Conservation (phyloP, 2,329 filamentous ascomycete genomes). For the Botrytis porri region DNA sequence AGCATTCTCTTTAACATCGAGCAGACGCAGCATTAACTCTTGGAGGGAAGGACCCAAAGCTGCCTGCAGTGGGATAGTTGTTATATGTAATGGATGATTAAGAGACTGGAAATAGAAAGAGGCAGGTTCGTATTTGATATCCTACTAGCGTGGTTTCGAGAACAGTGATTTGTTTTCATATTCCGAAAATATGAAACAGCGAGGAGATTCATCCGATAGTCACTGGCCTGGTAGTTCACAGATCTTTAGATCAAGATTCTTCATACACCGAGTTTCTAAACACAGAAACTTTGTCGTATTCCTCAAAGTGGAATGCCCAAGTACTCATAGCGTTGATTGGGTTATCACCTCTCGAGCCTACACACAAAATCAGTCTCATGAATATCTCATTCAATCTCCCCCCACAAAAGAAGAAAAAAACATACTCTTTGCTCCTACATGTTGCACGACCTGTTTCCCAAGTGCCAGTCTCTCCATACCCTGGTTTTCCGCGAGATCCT, state of each 20-base stretch:
- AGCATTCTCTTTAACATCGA: background rate
- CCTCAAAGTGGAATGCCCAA: slow-evolving; percentile 28
- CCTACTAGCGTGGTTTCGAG: background rate
- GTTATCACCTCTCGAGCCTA: slow-evolving; percentile 27
- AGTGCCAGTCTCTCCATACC: slow-evolving; percentile 2
- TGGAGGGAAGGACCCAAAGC: background rate
- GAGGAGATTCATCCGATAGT: background rate
- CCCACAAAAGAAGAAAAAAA: background rate
- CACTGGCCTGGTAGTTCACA: background rate
- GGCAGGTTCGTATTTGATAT: background rate
- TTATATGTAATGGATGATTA: background rate
- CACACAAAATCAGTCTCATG: slow-evolving; percentile 22
- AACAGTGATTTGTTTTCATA: background rate
- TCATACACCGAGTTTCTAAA: background rate
- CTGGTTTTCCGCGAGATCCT: background rate
- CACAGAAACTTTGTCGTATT: slow-evolving; percentile 18
- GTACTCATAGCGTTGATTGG: slow-evolving; percentile 23
- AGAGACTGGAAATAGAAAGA: background rate
- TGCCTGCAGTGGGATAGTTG: background rate
- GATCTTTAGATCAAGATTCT: background rate
- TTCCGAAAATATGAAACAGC: background rate
- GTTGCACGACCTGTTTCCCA: slow-evolving; percentile 14
- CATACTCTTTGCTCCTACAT: slow-evolving; percentile 8
- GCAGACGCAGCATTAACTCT: background rate
- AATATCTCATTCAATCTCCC: background rate